phyloP scores from a whole-genome alignment of 2,329 filamentous ascomycete species.

The Diaporthe helianthi region DNA sequence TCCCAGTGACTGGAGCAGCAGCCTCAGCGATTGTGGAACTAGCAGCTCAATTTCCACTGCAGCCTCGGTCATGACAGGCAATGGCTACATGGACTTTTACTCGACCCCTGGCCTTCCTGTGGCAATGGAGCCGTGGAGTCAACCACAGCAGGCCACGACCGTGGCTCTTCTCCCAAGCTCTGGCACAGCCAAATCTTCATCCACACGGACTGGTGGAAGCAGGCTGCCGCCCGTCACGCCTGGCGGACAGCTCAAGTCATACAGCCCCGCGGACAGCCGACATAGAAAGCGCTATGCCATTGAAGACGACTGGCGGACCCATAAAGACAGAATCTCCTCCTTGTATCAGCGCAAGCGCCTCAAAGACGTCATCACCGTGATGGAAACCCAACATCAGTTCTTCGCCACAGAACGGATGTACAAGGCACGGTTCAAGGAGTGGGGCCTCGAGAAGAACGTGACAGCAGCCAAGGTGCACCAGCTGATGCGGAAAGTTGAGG shows the following conservation, averaged over 20 bases:
- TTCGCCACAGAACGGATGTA: slow-evolving; percentile 44
- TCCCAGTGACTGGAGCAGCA: slow-evolving; percentile 24
- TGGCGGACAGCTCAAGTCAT: not conserved
- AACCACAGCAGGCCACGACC: not conserved
- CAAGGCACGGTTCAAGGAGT: slow-evolving; percentile 44
- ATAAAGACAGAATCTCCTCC: slow-evolving; percentile 40
- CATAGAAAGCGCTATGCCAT: slow-evolving; percentile 31
- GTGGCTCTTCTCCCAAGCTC: not conserved
- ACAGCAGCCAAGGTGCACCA: slow-evolving; percentile 41
- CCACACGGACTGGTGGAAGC: no score
- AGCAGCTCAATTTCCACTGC: slow-evolving; percentile 8
- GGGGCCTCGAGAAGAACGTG: slow-evolving; percentile 44
- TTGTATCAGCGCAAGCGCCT: slow-evolving; percentile 42
- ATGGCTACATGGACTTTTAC: not conserved
- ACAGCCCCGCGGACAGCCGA: not conserved
- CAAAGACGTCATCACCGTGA: slow-evolving; percentile 40
- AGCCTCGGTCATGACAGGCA: not conserved
- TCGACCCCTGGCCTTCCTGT: not conserved
- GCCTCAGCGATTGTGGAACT: slow-evolving; percentile 2
- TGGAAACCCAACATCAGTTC: slow-evolving; percentile 39
- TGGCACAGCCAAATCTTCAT: no score
- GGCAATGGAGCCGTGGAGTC: not conserved
- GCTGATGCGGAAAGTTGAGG: slow-evolving; percentile 39
- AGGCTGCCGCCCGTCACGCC: not conserved
- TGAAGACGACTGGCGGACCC: slow-evolving; percentile 40